phyloP scores from a whole-genome alignment of 2,329 filamentous ascomycete species.

The Xylariaceae sp. region DNA sequence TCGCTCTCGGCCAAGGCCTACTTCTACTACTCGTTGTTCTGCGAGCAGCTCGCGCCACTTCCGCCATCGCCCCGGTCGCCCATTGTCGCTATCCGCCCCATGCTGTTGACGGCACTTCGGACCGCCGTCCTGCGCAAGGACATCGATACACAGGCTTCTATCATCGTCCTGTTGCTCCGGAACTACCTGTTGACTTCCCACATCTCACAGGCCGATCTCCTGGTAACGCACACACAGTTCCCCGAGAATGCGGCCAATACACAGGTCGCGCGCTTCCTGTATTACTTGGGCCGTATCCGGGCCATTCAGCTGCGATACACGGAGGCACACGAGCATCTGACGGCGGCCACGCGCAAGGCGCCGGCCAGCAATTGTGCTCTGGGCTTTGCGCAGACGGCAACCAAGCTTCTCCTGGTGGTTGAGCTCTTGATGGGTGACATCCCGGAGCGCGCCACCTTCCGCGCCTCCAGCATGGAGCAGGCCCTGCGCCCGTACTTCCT shows the following conservation, averaged over 20 bases:
- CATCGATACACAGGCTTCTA: slow-evolving; percentile 91
- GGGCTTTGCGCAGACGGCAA: slow-evolving; percentile 92
- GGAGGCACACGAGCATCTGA: slow-evolving; percentile 90
- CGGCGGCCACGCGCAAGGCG: slow-evolving; percentile 89
- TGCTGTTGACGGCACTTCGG: slow-evolving; percentile 79
- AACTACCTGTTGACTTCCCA: slow-evolving; percentile 96
- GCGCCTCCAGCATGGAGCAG: slow-evolving; percentile 78
- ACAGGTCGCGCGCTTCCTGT: slow-evolving; percentile 94
- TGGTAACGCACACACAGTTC: slow-evolving; percentile 94
- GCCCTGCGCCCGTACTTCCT: slow-evolving; percentile 89
- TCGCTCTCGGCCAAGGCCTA: slow-evolving; percentile 92
- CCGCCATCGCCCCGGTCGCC: slow-evolving; percentile 86
- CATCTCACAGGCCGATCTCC: slow-evolving; percentile 91
- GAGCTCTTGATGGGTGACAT: slow-evolving; percentile 98
- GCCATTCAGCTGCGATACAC: slow-evolving; percentile 96
- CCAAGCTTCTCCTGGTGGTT: slow-evolving; percentile 92
- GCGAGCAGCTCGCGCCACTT: slow-evolving; percentile 80
- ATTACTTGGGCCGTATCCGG: slow-evolving; percentile 93
- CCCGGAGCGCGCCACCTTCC: slow-evolving; percentile 89
- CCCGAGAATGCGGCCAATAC: slow-evolving; percentile 93
- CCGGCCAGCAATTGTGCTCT: slow-evolving; percentile 83
- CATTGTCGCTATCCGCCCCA: slow-evolving; percentile 78
- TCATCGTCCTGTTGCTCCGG: slow-evolving; percentile 89
- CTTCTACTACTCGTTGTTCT: slow-evolving; percentile 96
- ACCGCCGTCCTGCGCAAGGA: slow-evolving; percentile 97